phyloP scores from a whole-genome alignment of 78 protist species.

The Guillardia theta region DNA sequence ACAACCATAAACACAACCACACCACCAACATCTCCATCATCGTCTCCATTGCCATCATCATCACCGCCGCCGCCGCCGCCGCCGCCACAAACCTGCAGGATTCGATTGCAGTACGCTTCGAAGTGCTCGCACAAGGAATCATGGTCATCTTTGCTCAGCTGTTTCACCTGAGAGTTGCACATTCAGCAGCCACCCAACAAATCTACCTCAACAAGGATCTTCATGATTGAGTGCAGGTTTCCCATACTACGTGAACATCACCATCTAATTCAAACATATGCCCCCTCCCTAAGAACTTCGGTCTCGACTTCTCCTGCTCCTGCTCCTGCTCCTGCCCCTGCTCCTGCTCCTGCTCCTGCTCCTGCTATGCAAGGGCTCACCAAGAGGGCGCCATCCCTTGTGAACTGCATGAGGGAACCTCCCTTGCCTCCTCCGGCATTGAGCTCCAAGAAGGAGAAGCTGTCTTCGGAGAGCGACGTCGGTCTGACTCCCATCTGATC shows the following conservation, averaged over 20 bases:
- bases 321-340: too few species aligned
- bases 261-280: too few species aligned
- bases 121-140: not conserved
- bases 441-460: not conserved
- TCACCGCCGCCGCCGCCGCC: too few species aligned
- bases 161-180: not conserved
- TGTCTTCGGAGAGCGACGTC: not conserved
- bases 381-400: not conserved
- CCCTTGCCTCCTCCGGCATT: not conserved
- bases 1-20: too few species aligned
- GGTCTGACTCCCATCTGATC: not conserved
- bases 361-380: not conserved
- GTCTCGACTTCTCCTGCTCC: too few species aligned
- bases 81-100: too few species aligned
- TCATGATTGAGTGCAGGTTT: too few species aligned
- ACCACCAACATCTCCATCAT: too few species aligned
- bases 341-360: too few species aligned
- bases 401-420: not conserved
- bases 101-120: not conserved
- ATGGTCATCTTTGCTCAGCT: not conserved
- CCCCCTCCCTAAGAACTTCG: too few species aligned
- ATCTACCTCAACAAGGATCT: not conserved
- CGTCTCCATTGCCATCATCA: too few species aligned
- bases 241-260: too few species aligned
- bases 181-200: not conserved